Base-by-base conservation (phyloP, 805 yeast genomes). In the Yamadazyma sp. region DNA sequence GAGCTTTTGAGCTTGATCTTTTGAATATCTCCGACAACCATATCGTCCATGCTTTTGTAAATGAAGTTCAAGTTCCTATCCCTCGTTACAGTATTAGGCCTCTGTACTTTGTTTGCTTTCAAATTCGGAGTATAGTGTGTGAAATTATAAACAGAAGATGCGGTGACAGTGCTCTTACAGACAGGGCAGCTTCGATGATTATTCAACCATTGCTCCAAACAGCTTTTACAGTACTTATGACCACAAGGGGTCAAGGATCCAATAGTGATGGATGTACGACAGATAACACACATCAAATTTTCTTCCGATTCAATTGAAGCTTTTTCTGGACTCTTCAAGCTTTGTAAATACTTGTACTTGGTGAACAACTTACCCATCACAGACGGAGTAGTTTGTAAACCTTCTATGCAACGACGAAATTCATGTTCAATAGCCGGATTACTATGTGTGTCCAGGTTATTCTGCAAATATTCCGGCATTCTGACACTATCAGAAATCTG, bases 161-260 rank as follows among this genome's bases (percentile, higher is more conserved):
- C 45, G 16, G 58, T 59, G 12, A 87, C 62, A 1, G 46, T 46
- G 2, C 73, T 61, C 43, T 87, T 86, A 62, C 99, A 93, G 48
- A 89, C 69, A 0, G 99, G 98, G 59, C 99, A 93, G 2, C 66
- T 60, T 1, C 61, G 55, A 26, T 74, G 74, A 11, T 65, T 66
- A 14, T 59, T 61, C 36, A 84, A 54, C 99, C 99, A 93, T 38
- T 71, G 79, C 13, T 64, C 71, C 24, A 93, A 66, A 57, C 99
- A 93, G 1, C 77, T 84, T 40, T 78, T 75, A 56, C 99, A 93
- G 54, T 84, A 93, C 48, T 80, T 80, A 60, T 93, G 99, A 0
- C 98, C 98, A 70, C 99, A 93, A 7, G 79, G 79, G 0, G 95
- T 83, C 39, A 93, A 65, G 0, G 93, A 74, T 0, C 99, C 99